Evolutionary conservation across 129 eudicot genomes (phyloP), one percentile per base, ranked within the genome.

Genomic region (Glebionis coronaria): DNA sequence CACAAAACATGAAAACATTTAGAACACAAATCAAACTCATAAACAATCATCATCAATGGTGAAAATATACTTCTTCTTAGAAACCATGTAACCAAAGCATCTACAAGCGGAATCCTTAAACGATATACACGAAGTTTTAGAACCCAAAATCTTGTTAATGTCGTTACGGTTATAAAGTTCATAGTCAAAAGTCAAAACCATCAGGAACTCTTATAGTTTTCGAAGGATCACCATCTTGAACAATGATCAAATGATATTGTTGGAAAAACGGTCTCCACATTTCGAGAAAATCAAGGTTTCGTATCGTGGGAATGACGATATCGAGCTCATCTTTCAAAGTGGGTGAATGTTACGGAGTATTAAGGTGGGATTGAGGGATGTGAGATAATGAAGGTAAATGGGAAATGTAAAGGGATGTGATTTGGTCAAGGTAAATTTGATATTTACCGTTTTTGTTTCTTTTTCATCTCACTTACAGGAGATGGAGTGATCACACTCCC

Each of bases 221-320:
- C 3, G 95, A 57, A 2, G 97, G 97, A 81, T 90, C 97, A 19
- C 97, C 97, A 51, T 90, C 97, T 60, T 90, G 91, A 23, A 90
- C 92, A 53, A 90, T 90, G 79, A 90, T 90, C 76, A 90, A 57
- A 73, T 90, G 97, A 77, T 90, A 90, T 0, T 83, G 95, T 65
- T 90, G 53, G 12, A 90, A 84, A 70, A 84, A 90, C 0, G 97
- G 97, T 73, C 95, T 80, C 95, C 95, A 90, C 97, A 90, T 90
- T 50, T 90, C 95, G 23, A 87, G 78, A 72, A 90, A 87, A 76
- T 90, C 97, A 31, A 90, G 85, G 84, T 87, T 90, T 62, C 95
- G 65, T 19, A 90, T 90, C 0, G 97, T 90, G 45, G 97, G 97
- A 29, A 88, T 85, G 54, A 88, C 87, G 57, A 88, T 88, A 44